Conservation (phyloP, 176 grass and related monocot genomes). For the Oryza australiensis region DNA sequence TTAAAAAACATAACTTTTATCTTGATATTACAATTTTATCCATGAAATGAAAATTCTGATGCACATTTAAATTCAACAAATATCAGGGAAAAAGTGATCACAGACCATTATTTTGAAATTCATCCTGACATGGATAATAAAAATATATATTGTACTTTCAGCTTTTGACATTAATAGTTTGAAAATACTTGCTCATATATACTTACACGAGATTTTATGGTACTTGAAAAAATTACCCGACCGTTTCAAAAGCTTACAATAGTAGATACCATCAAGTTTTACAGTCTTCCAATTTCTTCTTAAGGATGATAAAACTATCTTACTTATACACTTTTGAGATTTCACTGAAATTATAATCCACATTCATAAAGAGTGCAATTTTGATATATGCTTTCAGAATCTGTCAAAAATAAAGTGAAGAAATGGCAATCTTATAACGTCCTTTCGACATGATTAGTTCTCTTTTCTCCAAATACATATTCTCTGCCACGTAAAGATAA, state of each 20-base stretch:
- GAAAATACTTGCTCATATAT: not conserved
- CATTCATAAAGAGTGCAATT: too few relatives aligned
- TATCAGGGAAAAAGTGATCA: not conserved
- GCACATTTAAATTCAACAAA: not conserved
- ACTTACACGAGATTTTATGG: too few relatives aligned
- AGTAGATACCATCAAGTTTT: too few relatives aligned
- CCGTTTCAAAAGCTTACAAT: too few relatives aligned
- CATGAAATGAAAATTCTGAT: not conserved
- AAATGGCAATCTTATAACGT: not conserved
- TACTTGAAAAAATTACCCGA: too few relatives aligned
- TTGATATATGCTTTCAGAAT: not conserved
- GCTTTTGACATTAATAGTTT: not conserved
- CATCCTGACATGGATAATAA: not conserved
- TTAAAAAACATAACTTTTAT: too few relatives aligned
- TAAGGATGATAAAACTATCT: too few relatives aligned
- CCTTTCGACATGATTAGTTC: not conserved
- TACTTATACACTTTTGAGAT: not conserved
- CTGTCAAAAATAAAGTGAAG: not conserved
- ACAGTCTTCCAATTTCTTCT: too few relatives aligned
- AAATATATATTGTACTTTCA: not conserved
- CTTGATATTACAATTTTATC: not conserved
- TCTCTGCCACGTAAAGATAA: not conserved
- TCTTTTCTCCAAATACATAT: not conserved
- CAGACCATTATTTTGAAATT: not conserved
- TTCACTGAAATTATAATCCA: too few relatives aligned